Evolutionary conservation across 108 stramenopile genomes (phyloP).

Genomic region (Conticribra weissflogii): DNA sequence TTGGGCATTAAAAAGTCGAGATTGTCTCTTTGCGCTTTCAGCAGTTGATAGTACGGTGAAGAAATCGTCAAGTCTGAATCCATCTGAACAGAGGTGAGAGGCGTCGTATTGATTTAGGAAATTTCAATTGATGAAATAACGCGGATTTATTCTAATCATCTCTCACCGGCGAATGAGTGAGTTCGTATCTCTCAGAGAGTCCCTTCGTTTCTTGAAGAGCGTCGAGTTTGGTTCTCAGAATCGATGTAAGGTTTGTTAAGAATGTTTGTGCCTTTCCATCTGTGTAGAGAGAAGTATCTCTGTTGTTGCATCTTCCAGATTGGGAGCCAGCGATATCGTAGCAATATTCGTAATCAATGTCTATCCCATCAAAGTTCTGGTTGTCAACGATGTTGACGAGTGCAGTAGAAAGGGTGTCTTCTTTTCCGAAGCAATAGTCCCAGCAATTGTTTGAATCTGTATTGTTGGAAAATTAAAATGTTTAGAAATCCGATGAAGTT

Average conservation of each 20-base stretch:
- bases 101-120: too few species aligned
- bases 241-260: slow-evolving; percentile 18
- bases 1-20: slow-evolving; percentile 67
- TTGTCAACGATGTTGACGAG: slow-evolving; percentile 53
- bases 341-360: slow-evolving; percentile 79
- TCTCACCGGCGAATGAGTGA: slow-evolving; percentile 74
- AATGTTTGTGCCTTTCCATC: slow-evolving; percentile 42
- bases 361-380: slow-evolving; percentile 59
- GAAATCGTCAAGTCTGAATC: slow-evolving; percentile 44
- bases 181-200: slow-evolving; percentile 42
- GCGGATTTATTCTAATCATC: too few species aligned
- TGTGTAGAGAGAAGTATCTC: slow-evolving; percentile 9
- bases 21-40: slow-evolving; percentile 23
- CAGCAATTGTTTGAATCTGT: slow-evolving; percentile 65
- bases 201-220: slow-evolving; percentile 35
- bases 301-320: slow-evolving; percentile 34
- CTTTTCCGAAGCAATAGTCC: slow-evolving; percentile 73
- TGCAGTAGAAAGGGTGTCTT: slow-evolving; percentile 48
- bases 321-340: slow-evolving; percentile 46
- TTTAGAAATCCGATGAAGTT: too few species aligned
- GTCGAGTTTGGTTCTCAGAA: slow-evolving; percentile 46
- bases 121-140: too few species aligned
- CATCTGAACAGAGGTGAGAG: slow-evolving; percentile 60
- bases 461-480: not conserved
- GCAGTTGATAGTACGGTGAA: slow-evolving; percentile 32